These are phyloP conservation scores for Ceriops zippeliana DNA, from an alignment of 345 rosid species.

Conservation along the genomic window DNA sequence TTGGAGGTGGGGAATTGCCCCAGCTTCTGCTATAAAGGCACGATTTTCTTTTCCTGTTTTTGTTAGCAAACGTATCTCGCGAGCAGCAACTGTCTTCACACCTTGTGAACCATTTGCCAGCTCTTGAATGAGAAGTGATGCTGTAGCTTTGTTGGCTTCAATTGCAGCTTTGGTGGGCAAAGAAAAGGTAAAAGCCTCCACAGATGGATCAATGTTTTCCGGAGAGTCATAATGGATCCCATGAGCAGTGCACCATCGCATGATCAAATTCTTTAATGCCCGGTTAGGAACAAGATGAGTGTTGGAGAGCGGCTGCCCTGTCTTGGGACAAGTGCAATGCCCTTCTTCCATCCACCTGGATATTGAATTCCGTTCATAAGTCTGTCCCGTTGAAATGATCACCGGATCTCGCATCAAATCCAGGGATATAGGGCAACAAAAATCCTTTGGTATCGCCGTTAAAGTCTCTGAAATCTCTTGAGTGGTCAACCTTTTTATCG, in stretches of 20 bases:
- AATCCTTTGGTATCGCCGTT: constrained; percentile 64
- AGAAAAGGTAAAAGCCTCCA: constrained; percentile 51
- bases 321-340: constrained; percentile 79
- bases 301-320: constrained; percentile 68
- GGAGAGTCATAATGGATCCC: constrained; percentile 58
- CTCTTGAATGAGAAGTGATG: constrained; percentile 59
- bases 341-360: constrained; percentile 95
- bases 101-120: constrained; percentile 59
- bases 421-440: constrained; percentile 76
- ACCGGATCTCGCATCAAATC: constrained; percentile 96
- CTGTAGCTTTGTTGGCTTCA: constrained; percentile 77
- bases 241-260: constrained; percentile 78
- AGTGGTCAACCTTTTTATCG: constrained; percentile 51
- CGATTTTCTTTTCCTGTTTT: constrained; percentile 92
- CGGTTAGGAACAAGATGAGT: constrained; percentile 72
- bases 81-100: constrained; percentile 67
- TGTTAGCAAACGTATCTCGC: constrained; percentile 77
- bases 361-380: constrained; percentile 81
- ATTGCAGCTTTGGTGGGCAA: constrained; percentile 70
- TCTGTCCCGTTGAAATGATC: constrained; percentile 81
- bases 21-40: constrained; percentile 78
- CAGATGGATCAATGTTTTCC: constrained; percentile 43
- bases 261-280: constrained; percentile 78
- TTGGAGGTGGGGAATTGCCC: constrained; percentile 73
- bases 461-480: constrained; percentile 78